Evolutionary conservation across 768 basidiomycete species (phyloP).

Genomic region (Tylopilus sp.): DNA sequence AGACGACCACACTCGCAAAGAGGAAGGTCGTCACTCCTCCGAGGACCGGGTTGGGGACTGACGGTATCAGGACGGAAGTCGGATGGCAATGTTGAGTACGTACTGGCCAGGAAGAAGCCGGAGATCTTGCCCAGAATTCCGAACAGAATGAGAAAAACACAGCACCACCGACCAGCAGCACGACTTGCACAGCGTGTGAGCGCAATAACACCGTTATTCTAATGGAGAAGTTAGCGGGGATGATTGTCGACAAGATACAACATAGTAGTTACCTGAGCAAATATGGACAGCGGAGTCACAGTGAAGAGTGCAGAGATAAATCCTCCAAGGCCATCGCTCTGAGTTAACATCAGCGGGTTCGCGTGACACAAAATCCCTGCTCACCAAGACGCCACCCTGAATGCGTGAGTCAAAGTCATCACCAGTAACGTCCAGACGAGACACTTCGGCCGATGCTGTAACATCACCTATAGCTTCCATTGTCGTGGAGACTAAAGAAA

Average conservation of each 20-base stretch:
- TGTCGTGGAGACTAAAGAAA: constrained; percentile 53
- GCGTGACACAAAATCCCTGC: constrained; percentile 6
- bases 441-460: constrained; percentile 80
- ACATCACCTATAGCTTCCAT: constrained; percentile 89
- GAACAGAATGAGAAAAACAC: constrained; percentile 73
- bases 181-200: constrained; percentile 84
- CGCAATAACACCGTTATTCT: constrained; percentile 82
- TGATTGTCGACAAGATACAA: background rate
- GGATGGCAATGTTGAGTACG: constrained; percentile 13
- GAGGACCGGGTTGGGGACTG: constrained; percentile 74
- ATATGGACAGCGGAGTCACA: constrained; percentile 74
- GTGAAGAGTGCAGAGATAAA: constrained; percentile 80
- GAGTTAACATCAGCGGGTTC: background rate
- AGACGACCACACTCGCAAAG: constrained; percentile 70
- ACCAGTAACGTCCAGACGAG: constrained; percentile 68
- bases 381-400: constrained; percentile 74
- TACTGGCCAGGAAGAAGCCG: constrained; percentile 77
- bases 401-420: constrained; percentile 77
- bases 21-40: constrained; percentile 88
- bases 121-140: constrained; percentile 80
- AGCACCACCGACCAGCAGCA: constrained; percentile 75
- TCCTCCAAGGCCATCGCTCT: constrained; percentile 80
- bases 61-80: background rate
- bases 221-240: background rate
- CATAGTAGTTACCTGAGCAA: constrained; percentile 49